Percentiles rank a stretch among this genome's conserved stretches.
Evolutionary conservation across 257 asterid genomes (phyloP).

Genomic region (Anisodus acutangulus): DNA sequence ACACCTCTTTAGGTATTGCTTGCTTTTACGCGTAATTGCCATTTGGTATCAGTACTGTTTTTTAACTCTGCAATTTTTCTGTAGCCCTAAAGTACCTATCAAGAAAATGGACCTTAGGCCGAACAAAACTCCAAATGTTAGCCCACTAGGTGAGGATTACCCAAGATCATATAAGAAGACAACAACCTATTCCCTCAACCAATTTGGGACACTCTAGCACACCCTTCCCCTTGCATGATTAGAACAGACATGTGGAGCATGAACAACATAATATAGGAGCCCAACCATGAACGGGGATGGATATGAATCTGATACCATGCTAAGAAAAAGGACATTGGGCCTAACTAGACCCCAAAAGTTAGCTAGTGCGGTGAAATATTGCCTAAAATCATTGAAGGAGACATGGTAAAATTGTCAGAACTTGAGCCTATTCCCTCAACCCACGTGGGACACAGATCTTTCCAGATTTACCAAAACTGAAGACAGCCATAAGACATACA

Average conservation of each 20-base stretch:
- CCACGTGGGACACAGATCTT: constrained; percentile 7
- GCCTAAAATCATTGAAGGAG: constrained; percentile 27
- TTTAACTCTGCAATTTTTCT: background rate
- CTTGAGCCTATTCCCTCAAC: constrained; percentile 25
- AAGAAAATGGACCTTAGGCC: constrained; percentile 17
- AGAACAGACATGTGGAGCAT: background rate
- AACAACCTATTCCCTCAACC: background rate
- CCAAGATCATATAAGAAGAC: background rate
- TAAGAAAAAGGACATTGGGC: background rate
- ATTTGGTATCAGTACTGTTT: background rate
- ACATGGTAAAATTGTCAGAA: background rate
- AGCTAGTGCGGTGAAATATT: background rate
- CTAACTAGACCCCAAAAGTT: constrained; percentile 5
- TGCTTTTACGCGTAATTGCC: constrained; percentile 13
- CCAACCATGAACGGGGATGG: background rate
- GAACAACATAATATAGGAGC: background rate
- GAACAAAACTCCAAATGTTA: background rate
- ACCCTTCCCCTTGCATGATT: background rate
- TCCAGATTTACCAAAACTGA: constrained; percentile 1
- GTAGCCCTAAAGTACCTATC: background rate
- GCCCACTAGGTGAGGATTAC: background rate
- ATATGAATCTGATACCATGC: constrained; percentile 6
- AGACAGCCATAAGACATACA: background rate
- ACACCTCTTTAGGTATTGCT: background rate
- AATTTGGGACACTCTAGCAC: constrained; percentile 5